Evolutionary conservation across 2,329 filamentous ascomycete genomes (phyloP).

Genomic region (Neonectria sp.): DNA sequence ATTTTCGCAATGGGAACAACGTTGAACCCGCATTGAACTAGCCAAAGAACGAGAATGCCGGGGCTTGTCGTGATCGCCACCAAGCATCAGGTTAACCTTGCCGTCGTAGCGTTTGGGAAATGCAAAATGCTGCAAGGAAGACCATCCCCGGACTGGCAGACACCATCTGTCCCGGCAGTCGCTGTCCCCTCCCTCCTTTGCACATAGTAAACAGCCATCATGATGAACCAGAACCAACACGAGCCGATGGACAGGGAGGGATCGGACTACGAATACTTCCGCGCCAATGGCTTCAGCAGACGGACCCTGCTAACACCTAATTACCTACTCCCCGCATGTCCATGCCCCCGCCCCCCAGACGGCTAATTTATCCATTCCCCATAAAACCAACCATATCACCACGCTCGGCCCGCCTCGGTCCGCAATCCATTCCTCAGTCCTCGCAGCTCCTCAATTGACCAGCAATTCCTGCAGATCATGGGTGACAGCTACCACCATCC

Average conservation of each 20-base stretch:
- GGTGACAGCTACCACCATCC: conserved; percentile 39
- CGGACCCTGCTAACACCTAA: not conserved
- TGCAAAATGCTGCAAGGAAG: not conserved
- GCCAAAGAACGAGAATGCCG: no score
- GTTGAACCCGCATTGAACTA: not conserved
- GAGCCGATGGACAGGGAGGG: conserved; percentile 29
- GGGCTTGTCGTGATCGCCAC: not conserved
- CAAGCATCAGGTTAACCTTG: not conserved
- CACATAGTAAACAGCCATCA: no score
- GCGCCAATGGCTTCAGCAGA: not conserved
- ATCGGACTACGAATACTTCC: conserved; percentile 26
- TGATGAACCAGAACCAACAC: not conserved
- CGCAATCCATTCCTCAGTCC: conserved; percentile 45
- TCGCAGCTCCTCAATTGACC: conserved; percentile 8
- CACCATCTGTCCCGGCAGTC: not conserved
- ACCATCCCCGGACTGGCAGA: not conserved
- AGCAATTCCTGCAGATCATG: conserved; percentile 44
- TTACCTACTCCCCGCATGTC: not conserved
- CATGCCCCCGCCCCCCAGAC: conserved; percentile 3
- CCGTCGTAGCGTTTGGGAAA: not conserved
- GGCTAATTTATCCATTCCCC: conserved; percentile 18
- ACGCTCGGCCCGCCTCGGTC: conserved; percentile 48
- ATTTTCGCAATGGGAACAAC: not conserved
- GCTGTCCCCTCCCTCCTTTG: no score
- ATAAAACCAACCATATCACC: conserved; percentile 26